Evolutionary conservation across 768 basidiomycete genomes (phyloP).

Genomic region (Phylloporus rhodoxanthus): DNA sequence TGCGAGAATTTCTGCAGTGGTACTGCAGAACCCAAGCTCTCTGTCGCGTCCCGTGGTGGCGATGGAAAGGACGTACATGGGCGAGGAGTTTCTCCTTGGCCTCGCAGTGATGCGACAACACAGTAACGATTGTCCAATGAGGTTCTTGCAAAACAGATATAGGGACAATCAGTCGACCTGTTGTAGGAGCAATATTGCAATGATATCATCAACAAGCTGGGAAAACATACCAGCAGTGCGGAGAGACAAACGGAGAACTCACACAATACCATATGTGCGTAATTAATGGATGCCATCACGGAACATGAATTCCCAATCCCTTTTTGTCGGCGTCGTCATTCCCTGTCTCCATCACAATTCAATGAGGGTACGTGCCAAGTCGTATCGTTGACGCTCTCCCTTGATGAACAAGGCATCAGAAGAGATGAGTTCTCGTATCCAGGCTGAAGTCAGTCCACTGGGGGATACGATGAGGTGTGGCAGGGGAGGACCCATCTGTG

Average conservation of each 20-base stretch:
- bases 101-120: constrained; percentile 50
- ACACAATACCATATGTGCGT: constrained; percentile 70
- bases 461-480: no score
- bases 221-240: no score
- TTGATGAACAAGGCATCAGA: constrained; percentile 76
- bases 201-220: no score
- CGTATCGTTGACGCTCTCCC: no score
- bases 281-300: constrained; percentile 73
- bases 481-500: no score
- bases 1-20: no score
- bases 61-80: no score
- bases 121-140: constrained; percentile 80
- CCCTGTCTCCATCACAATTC: constrained; percentile 58
- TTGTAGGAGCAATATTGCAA: constrained; percentile 59
- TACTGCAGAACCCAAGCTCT: no score
- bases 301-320: constrained; percentile 65
- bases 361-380: no score
- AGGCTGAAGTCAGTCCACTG: constrained; percentile 63
- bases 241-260: neutral
- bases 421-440: constrained; percentile 69
- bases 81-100: constrained; percentile 22
- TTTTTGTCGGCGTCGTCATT: constrained; percentile 49
- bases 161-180: constrained; percentile 64
- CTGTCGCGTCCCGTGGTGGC: constrained; percentile 39
- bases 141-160: constrained; percentile 64